Base-by-base conservation (phyloP, 1,284 basidiomycete genomes). In the Vanrija humicola region DNA sequence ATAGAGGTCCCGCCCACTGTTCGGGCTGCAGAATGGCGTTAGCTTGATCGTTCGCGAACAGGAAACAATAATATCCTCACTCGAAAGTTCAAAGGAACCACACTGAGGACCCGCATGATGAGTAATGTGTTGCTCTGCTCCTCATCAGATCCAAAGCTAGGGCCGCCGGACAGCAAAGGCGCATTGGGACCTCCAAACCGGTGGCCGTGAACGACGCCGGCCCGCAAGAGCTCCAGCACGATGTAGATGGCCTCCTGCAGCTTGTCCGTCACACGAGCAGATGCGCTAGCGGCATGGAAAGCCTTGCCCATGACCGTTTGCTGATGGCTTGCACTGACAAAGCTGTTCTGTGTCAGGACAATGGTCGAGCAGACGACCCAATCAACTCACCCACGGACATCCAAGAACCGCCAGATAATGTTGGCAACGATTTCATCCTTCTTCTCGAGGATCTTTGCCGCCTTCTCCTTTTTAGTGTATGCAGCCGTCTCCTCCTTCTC, bases 371-470 rank as follows among this genome's bases (percentile, higher is more conserved):
- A 15, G 8, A 39, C 19, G 18, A n/a, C 5, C 19, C 14, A 54
- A 8, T 71, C 74, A 10, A 75, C 79, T 74, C 78, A 93, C 88
- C 92, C 92, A 76, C 95, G 82, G 53, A 98, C 79, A 75, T 98
- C 95, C 55, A 99, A 82, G 83, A 98, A 96, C 46, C 95, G 84
- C 94, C 94, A 98, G 61, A 98, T 89, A 29, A 94, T 90, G 73
- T 99, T 99, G 8, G 94, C 95, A 2, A 99, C 95, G 0, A 96
- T 82, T 75, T 99, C 96, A 70, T 99, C 95, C 79, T 98, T 98
- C 79, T 96, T 97, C 61, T 98, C 95, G 38, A 99, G 81, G 5
- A 92, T 94, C 48, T 90, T 84, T 45, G 79, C 77, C 0, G 91
- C 91, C 42, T 87, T 80, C 65, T 86, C 86, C 55, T 92, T 88